Evolutionary conservation across 1,284 basidiomycete species (phyloP), one percentile per base, ranked within the genome.

Genomic region (Pyrrhoderma lamaoense): DNA sequence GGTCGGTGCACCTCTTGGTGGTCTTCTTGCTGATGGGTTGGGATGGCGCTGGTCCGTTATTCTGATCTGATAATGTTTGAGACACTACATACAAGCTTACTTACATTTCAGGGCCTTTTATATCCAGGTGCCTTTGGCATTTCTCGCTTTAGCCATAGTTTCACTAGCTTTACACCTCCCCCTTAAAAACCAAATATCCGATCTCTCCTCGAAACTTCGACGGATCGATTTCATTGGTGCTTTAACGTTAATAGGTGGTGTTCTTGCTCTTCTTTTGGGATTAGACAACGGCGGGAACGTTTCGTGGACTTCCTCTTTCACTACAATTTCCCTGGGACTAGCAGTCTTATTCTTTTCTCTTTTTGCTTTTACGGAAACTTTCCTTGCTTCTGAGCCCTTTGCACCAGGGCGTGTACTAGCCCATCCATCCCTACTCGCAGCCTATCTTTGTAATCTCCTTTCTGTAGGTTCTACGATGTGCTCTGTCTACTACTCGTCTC

Each of bases 161-260:
- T 65, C 67, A 2, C 47, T 79, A 37, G 67, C 72, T 2, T 70
- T 82, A 4, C 66, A 73, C 44, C 68, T 80, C 3, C 78, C 79
- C 0, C 22, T 25, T 4, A 67, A 67, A 49, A 57, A 58, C 3
- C 63, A 68, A 7, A 58, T 59, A 0, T 63, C 68, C 9, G 57
- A 66, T 47, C 68, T 79, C 58, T 62, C 61, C 19, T 64, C 65
- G 1, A 80, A 79, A 51, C 62, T 82, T 47, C 71, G 70, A 51
- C 73, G 80, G 13, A 67, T 84, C 45, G 80, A 84, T 64, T 81
- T 82, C 57, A 64, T 64, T 1, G 80, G 80, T 16, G 76, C 80
- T 1, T 44, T 72, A 39, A 65, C 71, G 7, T 74, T 82, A 42
- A 69, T 82, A 19, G 49, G 71, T 16, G 65, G 74, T 23, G 67